These are phyloP conservation scores for Byssochlamys sp. DNA, from an alignment of 2,329 filamentous ascomycete genomes.

Conservation along the genomic window DNA sequence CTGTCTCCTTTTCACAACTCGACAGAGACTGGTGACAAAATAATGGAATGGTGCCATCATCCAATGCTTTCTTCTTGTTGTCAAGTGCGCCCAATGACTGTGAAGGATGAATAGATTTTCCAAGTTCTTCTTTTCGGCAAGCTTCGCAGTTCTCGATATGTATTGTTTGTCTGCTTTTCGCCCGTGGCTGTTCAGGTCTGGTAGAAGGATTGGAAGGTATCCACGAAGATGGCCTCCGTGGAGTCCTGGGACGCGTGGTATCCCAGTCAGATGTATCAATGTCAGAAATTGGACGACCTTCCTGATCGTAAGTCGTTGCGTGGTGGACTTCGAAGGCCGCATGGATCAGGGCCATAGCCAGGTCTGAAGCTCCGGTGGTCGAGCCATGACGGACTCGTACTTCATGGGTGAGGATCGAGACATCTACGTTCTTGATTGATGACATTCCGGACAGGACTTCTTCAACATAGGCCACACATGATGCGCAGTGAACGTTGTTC, in stretches of 20 bases:
- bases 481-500: slow-evolving; percentile 41
- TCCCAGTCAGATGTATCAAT: slow-evolving; percentile 21
- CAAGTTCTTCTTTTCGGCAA: slow-evolving; percentile 35
- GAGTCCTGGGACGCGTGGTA: slow-evolving; percentile 1
- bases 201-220: slow-evolving; percentile 15
- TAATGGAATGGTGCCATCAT: not conserved
- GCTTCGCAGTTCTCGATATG: slow-evolving; percentile 44
- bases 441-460: slow-evolving; percentile 32
- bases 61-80: not conserved
- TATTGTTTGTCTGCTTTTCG: slow-evolving; percentile 15
- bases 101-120: slow-evolving; percentile 8
- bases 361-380: slow-evolving; percentile 19
- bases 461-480: slow-evolving; percentile 38
- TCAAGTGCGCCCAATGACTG: not conserved
- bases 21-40: not conserved
- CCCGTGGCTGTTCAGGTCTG: slow-evolving; percentile 11
- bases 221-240: slow-evolving; percentile 10
- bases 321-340: slow-evolving; percentile 40
- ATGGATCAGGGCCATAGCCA: slow-evolving; percentile 31
- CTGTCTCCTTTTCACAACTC: not conserved
- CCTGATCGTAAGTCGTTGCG: slow-evolving; percentile 30
- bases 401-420: slow-evolving; percentile 36
- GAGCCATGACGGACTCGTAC: slow-evolving; percentile 32
- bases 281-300: slow-evolving; percentile 22
- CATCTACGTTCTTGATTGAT: slow-evolving; percentile 28